phyloP scores from a whole-genome alignment of 2,329 filamentous ascomycete species.

The Diaporthe sp. region DNA sequence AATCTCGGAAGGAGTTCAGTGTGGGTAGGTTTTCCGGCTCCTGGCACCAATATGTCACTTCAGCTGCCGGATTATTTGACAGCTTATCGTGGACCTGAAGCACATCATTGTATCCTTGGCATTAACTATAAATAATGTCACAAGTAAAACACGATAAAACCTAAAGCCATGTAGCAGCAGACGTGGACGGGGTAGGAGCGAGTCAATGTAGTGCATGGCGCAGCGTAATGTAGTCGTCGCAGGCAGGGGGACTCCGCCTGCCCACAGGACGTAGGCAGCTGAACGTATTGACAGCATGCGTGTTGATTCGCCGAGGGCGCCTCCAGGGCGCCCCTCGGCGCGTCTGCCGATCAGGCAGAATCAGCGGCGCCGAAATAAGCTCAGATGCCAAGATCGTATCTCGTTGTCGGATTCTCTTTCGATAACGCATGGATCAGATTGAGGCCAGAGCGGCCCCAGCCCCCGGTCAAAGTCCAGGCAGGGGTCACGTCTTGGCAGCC shows the following conservation, averaged over 20 bases:
- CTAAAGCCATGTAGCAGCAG: not conserved
- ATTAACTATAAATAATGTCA: not conserved
- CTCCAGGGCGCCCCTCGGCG: not conserved
- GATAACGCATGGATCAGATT: not conserved
- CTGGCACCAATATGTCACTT: not conserved
- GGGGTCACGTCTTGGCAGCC: not conserved
- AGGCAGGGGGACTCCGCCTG: not conserved
- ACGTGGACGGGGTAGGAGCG: not conserved
- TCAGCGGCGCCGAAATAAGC: not conserved
- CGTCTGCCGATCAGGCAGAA: slow-evolving; percentile 7
- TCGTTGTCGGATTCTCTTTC: slow-evolving; percentile 18
- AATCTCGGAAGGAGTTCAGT: too few species aligned
- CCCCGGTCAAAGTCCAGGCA: not conserved
- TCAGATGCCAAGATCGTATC: not conserved
- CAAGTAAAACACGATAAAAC: not conserved
- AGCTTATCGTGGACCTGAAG: not conserved
- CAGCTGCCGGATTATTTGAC: not conserved
- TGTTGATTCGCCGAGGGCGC: not conserved
- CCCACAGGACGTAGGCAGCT: not conserved
- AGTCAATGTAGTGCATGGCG: not conserved
- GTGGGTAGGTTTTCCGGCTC: not conserved
- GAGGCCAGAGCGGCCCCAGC: not conserved
- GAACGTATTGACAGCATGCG: not conserved
- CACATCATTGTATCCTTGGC: not conserved
- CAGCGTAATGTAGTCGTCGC: not conserved